Evolutionary conservation across 75 land plant species (phyloP).

Genomic region (Sequoia sempervirens): DNA sequence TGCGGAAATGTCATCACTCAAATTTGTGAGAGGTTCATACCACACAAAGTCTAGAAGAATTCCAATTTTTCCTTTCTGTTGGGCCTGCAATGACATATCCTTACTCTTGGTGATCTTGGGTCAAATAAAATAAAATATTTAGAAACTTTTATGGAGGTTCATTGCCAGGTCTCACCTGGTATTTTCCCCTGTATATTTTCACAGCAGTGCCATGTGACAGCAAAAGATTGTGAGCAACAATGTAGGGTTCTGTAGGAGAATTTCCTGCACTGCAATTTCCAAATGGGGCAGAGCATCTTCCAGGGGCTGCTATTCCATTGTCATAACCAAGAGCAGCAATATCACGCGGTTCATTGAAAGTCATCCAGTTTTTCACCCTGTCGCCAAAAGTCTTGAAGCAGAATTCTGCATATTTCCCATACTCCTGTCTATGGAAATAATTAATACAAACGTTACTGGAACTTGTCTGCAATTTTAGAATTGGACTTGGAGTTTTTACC

Average conservation of each 20-base stretch:
- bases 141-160: not conserved
- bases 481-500: not conserved
- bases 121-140: not conserved
- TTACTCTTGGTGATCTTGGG: not conserved
- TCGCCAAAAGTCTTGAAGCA: constrained; percentile 62
- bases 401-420: constrained; percentile 39
- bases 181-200: constrained; percentile 26
- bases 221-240: constrained; percentile 37
- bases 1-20: constrained; percentile 22
- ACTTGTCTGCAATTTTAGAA: not conserved
- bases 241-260: constrained; percentile 37
- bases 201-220: constrained; percentile 49
- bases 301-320: constrained; percentile 29
- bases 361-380: constrained; percentile 62
- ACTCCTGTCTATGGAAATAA: constrained; percentile 35
- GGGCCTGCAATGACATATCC: constrained; percentile 14
- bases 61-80: constrained; percentile 42
- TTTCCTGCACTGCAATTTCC: constrained; percentile 39
- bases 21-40: constrained; percentile 41
- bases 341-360: constrained; percentile 45
- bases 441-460: not conserved
- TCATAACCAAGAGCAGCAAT: constrained; percentile 22
- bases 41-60: constrained; percentile 37
- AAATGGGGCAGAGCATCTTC: constrained; percentile 25
- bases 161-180: constrained; percentile 20